Evolutionary conservation across 1,139 yeast species (phyloP), one percentile per base, ranked within the genome.

Genomic region (Debaryomycetaceae sp.): DNA sequence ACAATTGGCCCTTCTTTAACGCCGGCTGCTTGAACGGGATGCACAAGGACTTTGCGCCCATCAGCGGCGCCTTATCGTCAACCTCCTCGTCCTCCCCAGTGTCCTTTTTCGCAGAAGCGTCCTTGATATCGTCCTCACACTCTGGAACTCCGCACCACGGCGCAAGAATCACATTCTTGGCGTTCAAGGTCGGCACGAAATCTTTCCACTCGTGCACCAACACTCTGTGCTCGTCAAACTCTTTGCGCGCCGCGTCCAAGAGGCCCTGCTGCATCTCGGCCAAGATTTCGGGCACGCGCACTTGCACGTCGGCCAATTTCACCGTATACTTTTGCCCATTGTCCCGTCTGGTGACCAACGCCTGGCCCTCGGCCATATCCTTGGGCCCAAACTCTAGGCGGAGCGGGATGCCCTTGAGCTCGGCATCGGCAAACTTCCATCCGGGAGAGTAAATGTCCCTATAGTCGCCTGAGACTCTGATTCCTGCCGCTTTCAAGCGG

Each of bases 41-140:
- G 73, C 99, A 92, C 58, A 92, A 69, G 13, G 95, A 80, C 68
- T 92, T 92, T 44, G 99, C 99, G 51, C 99, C 99, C 99, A 92
- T 92, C 35, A 93, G 78, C 49, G 98, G 98, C 16, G 98, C 86
- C 58, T 82, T 81, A 47, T 90, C 98, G 52, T 92, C 99, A 30
- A 69, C 82, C 51, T 81, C 95, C 49, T 73, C 83, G 31, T 79
- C 92, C 38, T 75, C 85, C 37, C 83, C 87, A 44, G 81, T 77
- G 43, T 75, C 77, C 49, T 76, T 80, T 55, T 73, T 78, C 22
- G 95, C 90, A 26, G 96, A 85, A 27, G 83, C 68, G 31, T 87
- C 95, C 68, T 90, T 92, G 59, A 92, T 92, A 44, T 82, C 92
- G 45, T 92, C 98, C 62, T 92, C 99, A 71, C 98, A 90, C 41